Conservation (phyloP, 441 rosid genomes). For the Mallotus japonicus region DNA sequence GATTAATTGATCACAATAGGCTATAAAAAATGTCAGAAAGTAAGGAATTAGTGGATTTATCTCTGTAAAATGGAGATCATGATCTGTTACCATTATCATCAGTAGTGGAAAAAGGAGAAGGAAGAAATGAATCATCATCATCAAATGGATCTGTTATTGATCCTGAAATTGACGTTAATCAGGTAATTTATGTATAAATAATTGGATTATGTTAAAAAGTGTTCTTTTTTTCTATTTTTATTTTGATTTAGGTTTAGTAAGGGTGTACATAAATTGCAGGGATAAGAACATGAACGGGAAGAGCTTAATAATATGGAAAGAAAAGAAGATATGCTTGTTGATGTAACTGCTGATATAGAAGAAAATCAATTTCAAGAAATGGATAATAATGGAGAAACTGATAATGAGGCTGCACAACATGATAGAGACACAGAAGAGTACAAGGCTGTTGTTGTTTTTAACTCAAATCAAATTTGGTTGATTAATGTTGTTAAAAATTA, state of each 20-base stretch:
- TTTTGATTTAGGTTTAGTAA: not conserved
- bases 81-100: no score
- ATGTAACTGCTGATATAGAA: constrained; percentile 65
- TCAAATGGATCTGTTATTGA: constrained; percentile 26
- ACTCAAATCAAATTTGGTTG: not conserved
- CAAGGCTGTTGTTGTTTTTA: constrained; percentile 35
- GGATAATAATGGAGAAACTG: constrained; percentile 9
- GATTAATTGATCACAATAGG: constrained; percentile 17
- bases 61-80: constrained; percentile 20
- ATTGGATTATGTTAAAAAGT: not conserved
- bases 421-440: constrained; percentile 40
- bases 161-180: constrained; percentile 28
- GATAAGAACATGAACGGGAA: constrained; percentile 12
- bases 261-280: constrained; percentile 27
- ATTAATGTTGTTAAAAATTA: constrained; percentile 6
- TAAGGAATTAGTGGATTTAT: constrained; percentile 29
- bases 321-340: constrained; percentile 87
- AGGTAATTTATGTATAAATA: constrained; percentile 30
- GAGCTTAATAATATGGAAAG: constrained; percentile 39
- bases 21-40: constrained; percentile 46
- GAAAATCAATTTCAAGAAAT: constrained; percentile 26
- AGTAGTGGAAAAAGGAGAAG: constrained; percentile 25
- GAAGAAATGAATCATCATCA: constrained; percentile 17
- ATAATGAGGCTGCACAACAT: constrained; percentile 20
- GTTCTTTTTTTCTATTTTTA: constrained; percentile 3